Base-by-base conservation (phyloP, 1,284 basidiomycete species). In the Sporisorium exsertum region DNA sequence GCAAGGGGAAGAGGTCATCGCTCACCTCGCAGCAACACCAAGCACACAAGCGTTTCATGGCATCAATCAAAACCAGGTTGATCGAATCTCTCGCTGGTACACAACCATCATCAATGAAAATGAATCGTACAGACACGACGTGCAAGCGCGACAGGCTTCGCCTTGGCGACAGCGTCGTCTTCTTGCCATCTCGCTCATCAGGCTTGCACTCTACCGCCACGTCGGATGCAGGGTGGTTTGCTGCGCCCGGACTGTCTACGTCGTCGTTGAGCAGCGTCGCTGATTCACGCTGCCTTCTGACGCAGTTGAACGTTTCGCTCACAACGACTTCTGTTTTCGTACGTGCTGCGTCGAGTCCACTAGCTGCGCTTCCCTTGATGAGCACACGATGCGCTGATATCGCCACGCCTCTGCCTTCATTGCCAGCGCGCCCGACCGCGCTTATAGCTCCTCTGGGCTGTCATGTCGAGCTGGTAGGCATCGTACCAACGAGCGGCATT, bases 41-140 rank as follows among this genome's bases (percentile, higher is more conserved):
- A 43, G 69, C 64, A 20, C 63, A 72, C 52, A 56, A 49, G 33
- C 57, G 59, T 42, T 72, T 66, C 47, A 56, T 63, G 51, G 35
- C 56, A 10, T 45, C 69, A 9, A 16, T 63, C 47, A 63, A 49
- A 22, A 22, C 52, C 9, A 66, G 57, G 20, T 9, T 35, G 20
- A 16, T 59, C 52, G 56, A 63, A 26, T 29, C 18, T 7, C 40
- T 72, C 4, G 52, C 42, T 32, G 9, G 26, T 6, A 0, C 47
- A 35, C 15, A 26, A 20, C n/a, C 18, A 33, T 2, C 50, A 15
- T 49, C 40, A 9, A 1, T 22, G 4, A 37, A 63, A 15, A 46
- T 26, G 35, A 6, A 7, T 22, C 20, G 57, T 10, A 7, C 20
- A 20, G 20, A 15, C 29, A 32, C 29, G 10, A 32, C 29, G 0